Evolutionary conservation across 495 filamentous ascomycete species (phyloP), one percentile per base, ranked within the genome.

Genomic region (Tuber calosporum): DNA sequence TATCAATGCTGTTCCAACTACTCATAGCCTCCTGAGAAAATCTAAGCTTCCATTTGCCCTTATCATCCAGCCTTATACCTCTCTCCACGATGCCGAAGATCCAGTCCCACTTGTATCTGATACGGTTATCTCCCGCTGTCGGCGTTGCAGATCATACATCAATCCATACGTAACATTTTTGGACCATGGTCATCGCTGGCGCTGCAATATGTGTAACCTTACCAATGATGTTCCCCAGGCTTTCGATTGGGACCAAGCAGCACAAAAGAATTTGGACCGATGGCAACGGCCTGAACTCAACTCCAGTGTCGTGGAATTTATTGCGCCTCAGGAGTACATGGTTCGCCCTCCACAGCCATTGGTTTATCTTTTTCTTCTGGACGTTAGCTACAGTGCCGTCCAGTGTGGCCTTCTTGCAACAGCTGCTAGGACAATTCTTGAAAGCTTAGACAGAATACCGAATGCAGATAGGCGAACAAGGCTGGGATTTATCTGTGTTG

Each of bases 311-410:
- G 93, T 96, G 30, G 95, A 99, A 82, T 99, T 98, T 79, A 91
- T 99, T 74, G 95, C 95, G 9, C 95, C 95, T 19, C 96, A 98
- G 83, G 95, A 99, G 84, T 99, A 99, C 82, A 99, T 99, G 95
- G 96, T 99, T 41, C 91, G 95, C 34, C 94, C 95, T 71, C 95
- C 95, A 3, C 95, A 99, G 81, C 96, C 95, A 26, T 86, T 99
- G 17, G 94, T 97, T n/a, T 99, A 99, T 79, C 88, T 97, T 22
- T 99, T 99, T 87, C 85, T 98, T 73, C 92, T 99, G 81, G 95
- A 99, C 80, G 96, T 98, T 74, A 97, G 93, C 86, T 96, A 94
- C 77, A 88, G 92, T 13, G 89, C 95, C 37, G 93, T 99, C 43
- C 92, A 91, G 40, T 96, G 88, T 75, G 96, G 96, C 73, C 91